Evolutionary conservation across 2,329 filamentous ascomycete genomes (phyloP).

Genomic region (Beauveria pseudobassiana): DNA sequence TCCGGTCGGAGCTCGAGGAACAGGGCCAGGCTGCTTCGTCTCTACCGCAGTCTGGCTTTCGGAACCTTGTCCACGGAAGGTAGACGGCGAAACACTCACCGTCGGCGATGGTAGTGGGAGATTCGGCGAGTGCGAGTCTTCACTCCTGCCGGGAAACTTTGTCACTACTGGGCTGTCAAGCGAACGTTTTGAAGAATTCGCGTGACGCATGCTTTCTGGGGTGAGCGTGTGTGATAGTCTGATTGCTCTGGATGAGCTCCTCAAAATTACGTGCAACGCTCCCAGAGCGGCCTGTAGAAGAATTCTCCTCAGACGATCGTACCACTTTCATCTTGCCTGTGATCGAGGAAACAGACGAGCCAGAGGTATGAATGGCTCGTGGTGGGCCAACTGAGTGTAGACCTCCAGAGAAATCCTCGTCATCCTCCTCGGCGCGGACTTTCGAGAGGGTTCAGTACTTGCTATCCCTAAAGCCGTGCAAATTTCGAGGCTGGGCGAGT

Average conservation of each 20-base stretch:
- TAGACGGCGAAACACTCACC: not conserved
- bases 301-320: conserved; percentile 52
- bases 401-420: conserved; percentile 17
- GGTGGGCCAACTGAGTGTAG: conserved; percentile 15
- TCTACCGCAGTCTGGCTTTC: conserved; percentile 13
- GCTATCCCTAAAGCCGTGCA: not conserved
- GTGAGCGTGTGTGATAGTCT: conserved; percentile 79
- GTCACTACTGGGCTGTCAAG: conserved; percentile 34
- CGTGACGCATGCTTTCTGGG: conserved; percentile 69
- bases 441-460: not conserved
- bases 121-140: conserved; percentile 35
- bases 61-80: conserved; percentile 9
- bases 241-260: conserved; percentile 71
- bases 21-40: conserved; percentile 14
- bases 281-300: conserved; percentile 36
- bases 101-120: conserved; percentile 38
- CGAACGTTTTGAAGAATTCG: conserved; percentile 46
- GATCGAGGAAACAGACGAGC: conserved; percentile 43
- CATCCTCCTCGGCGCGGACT: conserved; percentile 17
- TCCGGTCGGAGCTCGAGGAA: conserved; percentile 18
- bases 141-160: conserved; percentile 37
- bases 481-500: conserved; percentile 1
- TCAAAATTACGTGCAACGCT: conserved; percentile 66
- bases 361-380: conserved; percentile 39
- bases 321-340: conserved; percentile 45